Evolutionary conservation across 805 yeast species (phyloP).

Genomic region (Starmera dryadoides): DNA sequence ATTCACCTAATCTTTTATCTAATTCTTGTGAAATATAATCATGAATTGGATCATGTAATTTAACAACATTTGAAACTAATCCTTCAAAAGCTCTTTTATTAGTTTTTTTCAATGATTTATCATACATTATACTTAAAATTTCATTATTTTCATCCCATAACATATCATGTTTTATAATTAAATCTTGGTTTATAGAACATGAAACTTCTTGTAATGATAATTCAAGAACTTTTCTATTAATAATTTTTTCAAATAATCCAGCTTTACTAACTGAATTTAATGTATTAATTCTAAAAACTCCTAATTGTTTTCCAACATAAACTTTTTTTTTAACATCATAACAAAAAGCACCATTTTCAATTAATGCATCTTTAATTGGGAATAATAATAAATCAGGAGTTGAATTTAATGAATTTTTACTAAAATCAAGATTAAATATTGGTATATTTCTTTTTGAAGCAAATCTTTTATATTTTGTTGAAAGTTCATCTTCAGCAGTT

Average conservation of each 20-base stretch:
- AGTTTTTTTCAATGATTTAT: constrained; percentile 24
- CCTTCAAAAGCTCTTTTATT: constrained; percentile 20
- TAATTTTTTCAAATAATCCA: constrained; percentile 61
- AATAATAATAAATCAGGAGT: constrained; percentile 37
- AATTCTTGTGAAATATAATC: constrained; percentile 73
- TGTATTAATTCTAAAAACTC: constrained; percentile 85
- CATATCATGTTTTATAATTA: constrained; percentile 63
- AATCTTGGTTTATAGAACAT: constrained; percentile 32
- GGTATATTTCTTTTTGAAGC: constrained; percentile 29
- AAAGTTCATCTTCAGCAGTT: constrained; percentile 64
- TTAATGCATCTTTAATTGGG: constrained; percentile 53
- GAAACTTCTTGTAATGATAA: constrained; percentile 33
- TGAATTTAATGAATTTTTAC: constrained; percentile 28
- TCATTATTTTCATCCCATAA: constrained; percentile 94
- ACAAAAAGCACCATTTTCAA: constrained; percentile 79
- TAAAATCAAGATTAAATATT: constrained; percentile 28
- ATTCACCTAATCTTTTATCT: constrained; percentile 39
- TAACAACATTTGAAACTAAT: constrained; percentile 30
- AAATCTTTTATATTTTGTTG: constrained; percentile 53
- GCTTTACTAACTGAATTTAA: constrained; percentile 87
- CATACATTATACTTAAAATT: constrained; percentile 73
- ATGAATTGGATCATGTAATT: constrained; percentile 81
- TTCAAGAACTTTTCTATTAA: constrained; percentile 60
- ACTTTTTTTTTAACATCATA: constrained; percentile 56
- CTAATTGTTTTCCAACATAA: constrained; percentile 75